Evolutionary conservation across 768 basidiomycete genomes (phyloP).

Genomic region (Pleurotus platypus): DNA sequence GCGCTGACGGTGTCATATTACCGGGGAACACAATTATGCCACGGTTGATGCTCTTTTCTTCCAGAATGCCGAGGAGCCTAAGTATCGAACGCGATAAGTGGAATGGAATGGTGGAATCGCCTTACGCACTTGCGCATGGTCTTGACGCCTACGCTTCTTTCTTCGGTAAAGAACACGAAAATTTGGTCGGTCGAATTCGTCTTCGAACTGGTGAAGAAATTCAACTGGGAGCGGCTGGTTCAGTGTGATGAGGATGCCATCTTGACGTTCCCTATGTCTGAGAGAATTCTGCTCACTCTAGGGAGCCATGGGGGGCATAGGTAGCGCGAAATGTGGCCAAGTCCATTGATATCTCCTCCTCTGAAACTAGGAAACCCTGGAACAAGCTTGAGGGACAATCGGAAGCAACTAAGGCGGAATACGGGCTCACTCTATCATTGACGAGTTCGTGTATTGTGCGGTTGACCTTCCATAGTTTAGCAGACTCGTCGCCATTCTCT

Average conservation of each 20-base stretch:
- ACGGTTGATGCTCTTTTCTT: slow-evolving; percentile 85
- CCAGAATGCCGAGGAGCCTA: slow-evolving; percentile 86
- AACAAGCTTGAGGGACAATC: slow-evolving; percentile 8
- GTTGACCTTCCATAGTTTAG: slow-evolving; percentile 94
- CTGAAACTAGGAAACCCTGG: slow-evolving; percentile 90
- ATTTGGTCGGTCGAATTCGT: slow-evolving; percentile 73
- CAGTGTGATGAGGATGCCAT: slow-evolving; percentile 11
- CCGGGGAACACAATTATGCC: slow-evolving; percentile 96
- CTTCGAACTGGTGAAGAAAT: slow-evolving; percentile 82
- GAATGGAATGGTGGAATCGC: not conserved
- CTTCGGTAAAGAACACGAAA: slow-evolving; percentile 95
- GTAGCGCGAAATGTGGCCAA: slow-evolving; percentile 70
- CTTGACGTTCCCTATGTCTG: not conserved
- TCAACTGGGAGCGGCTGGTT: slow-evolving; percentile 78
- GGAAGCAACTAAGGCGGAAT: slow-evolving; percentile 19
- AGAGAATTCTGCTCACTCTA: slow-evolving; percentile 69
- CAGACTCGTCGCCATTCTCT: slow-evolving; percentile 71
- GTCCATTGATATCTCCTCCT: slow-evolving; percentile 91
- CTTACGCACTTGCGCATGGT: slow-evolving; percentile 90
- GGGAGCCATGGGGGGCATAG: slow-evolving; percentile 72
- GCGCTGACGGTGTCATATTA: slow-evolving; percentile 94
- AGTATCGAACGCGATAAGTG: slow-evolving; percentile 8
- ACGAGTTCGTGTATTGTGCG: slow-evolving; percentile 96
- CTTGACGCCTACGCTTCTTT: slow-evolving; percentile 92
- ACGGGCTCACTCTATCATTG: slow-evolving; percentile 76